Conservation (phyloP, 129 eudicot species). For the Helichrysum umbraculigerum region DNA sequence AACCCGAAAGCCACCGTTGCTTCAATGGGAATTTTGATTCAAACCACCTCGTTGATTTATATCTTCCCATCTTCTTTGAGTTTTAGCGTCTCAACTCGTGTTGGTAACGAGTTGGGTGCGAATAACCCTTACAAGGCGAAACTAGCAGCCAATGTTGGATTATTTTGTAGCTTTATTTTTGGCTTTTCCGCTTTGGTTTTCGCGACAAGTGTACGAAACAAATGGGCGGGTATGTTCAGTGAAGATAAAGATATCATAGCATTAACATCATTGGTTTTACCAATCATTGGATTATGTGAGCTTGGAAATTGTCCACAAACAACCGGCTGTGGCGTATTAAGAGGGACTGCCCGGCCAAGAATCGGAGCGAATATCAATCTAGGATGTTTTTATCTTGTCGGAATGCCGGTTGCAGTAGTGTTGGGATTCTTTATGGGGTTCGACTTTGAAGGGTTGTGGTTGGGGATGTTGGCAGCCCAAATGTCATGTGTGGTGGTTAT, state of each 20-base stretch:
- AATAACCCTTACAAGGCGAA: constrained; percentile 58
- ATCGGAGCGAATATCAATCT: constrained; percentile 79
- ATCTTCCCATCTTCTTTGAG: constrained; percentile 82
- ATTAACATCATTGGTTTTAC: constrained; percentile 62
- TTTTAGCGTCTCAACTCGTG: constrained; percentile 76
- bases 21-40: constrained; percentile 83
- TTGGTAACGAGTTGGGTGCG: constrained; percentile 80
- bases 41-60: constrained; percentile 77
- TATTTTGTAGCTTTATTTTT: constrained; percentile 48
- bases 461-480: constrained; percentile 81
- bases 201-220: constrained; percentile 43
- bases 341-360: constrained; percentile 85
- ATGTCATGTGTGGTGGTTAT: constrained; percentile 67
- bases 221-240: constrained; percentile 79
- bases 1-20: constrained; percentile 77
- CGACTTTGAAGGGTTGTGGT: constrained; percentile 79
- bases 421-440: constrained; percentile 50
- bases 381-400: constrained; percentile 80
- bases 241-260: constrained; percentile 63
- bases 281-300: constrained; percentile 83
- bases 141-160: constrained; percentile 65
- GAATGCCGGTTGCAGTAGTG: constrained; percentile 84
- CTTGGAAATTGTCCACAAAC: constrained; percentile 90
- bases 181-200: constrained; percentile 66
- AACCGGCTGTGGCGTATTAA: constrained; percentile 79